phyloP scores from a whole-genome alignment of 2,329 filamentous ascomycete species.

The Trichocomaceae sp. region DNA sequence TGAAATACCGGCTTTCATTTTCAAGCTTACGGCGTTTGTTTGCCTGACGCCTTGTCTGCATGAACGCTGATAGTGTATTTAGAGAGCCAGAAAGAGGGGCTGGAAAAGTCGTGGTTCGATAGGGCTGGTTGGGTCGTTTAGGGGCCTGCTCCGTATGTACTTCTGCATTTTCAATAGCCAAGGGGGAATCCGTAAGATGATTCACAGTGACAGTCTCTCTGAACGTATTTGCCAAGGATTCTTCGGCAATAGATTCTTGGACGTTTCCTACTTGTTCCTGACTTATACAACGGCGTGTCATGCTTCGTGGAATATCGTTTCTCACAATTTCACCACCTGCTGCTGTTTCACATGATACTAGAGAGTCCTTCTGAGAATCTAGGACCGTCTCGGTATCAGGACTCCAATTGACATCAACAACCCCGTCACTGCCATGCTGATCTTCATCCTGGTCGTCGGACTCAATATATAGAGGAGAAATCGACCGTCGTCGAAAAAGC shows the following conservation, averaged over 20 bases:
- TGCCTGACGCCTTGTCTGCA: conserved; percentile 40
- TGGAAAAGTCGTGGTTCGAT: neutral
- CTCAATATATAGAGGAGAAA: conserved; percentile 9
- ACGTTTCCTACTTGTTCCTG: neutral
- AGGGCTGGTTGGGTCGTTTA: neutral
- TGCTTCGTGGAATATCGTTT: neutral
- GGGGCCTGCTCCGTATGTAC: neutral
- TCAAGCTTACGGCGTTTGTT: conserved; percentile 23
- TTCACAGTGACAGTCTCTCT: neutral
- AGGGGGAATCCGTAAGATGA: neutral
- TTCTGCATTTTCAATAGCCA: neutral
- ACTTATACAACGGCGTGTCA: neutral
- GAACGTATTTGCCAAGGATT: neutral
- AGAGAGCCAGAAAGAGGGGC: conserved; percentile 23
- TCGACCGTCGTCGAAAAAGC: neutral
- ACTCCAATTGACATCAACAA: neutral
- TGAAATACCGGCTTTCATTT: conserved; percentile 23
- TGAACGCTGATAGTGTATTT: conserved; percentile 45
- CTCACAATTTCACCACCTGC: neutral
- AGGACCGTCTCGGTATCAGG: neutral
- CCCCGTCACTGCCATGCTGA: neutral
- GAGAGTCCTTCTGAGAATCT: neutral
- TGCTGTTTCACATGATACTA: neutral
- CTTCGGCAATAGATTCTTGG: neutral
- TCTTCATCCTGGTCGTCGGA: neutral